These are phyloP conservation scores for Nasturtium officinale DNA, from an alignment of 345 rosid species.

Conservation along the genomic window DNA sequence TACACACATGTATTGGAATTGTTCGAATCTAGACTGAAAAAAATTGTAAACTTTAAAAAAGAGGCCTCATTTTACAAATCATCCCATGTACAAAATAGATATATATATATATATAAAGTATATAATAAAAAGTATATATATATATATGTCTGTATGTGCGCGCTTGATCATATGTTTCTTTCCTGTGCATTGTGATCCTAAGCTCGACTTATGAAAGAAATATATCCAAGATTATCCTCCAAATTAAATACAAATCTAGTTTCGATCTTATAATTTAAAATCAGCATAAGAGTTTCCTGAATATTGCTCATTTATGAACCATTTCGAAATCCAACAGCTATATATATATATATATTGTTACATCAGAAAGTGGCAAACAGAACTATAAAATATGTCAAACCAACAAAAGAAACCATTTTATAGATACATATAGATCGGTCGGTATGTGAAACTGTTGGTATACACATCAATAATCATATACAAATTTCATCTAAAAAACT, in stretches of 20 bases:
- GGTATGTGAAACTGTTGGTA: slow-evolving; percentile 31
- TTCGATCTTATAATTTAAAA: not conserved
- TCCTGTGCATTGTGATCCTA: not conserved
- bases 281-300: not conserved
- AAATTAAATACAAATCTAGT: not conserved
- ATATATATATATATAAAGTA: not conserved
- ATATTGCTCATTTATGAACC: slow-evolving; percentile 8
- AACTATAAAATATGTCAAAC: slow-evolving; percentile 33
- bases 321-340: not conserved
- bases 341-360: not conserved
- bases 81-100: not conserved
- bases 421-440: slow-evolving; percentile 13
- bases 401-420: slow-evolving; percentile 28
- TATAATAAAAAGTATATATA: not conserved
- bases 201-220: not conserved
- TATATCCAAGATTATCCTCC: not conserved
- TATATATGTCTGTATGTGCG: not conserved
- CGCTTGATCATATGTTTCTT: not conserved
- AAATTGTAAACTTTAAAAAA: not conserved
- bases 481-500: slow-evolving; percentile 20
- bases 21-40: not conserved
- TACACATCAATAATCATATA: slow-evolving; percentile 42
- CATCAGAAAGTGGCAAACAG: slow-evolving; percentile 36
- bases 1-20: slow-evolving; percentile 30
- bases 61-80: not conserved